Evolutionary conservation across 129 eudicot genomes (phyloP).

Genomic region (Erigeron canadensis): DNA sequence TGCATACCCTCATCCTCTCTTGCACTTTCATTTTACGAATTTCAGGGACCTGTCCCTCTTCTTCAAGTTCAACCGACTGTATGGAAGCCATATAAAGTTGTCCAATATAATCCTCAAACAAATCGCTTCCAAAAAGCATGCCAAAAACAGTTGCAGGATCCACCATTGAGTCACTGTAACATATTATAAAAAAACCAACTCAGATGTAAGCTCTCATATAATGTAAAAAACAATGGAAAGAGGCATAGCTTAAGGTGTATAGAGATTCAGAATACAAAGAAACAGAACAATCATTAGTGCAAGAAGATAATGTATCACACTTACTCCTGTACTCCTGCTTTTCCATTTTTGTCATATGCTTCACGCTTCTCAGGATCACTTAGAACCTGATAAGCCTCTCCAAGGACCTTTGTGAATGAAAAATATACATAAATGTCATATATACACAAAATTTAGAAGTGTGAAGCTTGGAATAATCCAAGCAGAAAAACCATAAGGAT

Average conservation of each 20-base stretch:
- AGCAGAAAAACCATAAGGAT: background rate
- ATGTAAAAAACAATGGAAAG: background rate
- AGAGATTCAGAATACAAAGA: background rate
- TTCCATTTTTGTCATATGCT: constrained; percentile 78
- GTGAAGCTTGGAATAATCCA: background rate
- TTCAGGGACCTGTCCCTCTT: constrained; percentile 57
- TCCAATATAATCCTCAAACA: constrained; percentile 80
- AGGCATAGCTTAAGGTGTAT: background rate
- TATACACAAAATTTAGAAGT: constrained; percentile 7
- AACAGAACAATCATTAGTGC: background rate
- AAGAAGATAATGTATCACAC: constrained; percentile 21
- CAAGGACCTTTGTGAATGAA: constrained; percentile 56
- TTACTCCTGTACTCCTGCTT: constrained; percentile 68
- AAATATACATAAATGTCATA: background rate
- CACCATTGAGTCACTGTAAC: constrained; percentile 71
- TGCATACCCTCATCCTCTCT: constrained; percentile 71
- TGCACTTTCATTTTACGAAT: constrained; percentile 57
- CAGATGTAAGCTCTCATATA: background rate
- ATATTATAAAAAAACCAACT: constrained; percentile 1
- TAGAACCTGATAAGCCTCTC: constrained; percentile 93
- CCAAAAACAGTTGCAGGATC: constrained; percentile 92
- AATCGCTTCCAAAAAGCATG: constrained; percentile 87
- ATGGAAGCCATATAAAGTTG: constrained; percentile 70
- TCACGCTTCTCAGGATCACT: constrained; percentile 95
- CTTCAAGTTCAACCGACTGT: constrained; percentile 62